Conservation (phyloP, 495 filamentous ascomycete species). For the Annulohypoxylon bovei region DNA sequence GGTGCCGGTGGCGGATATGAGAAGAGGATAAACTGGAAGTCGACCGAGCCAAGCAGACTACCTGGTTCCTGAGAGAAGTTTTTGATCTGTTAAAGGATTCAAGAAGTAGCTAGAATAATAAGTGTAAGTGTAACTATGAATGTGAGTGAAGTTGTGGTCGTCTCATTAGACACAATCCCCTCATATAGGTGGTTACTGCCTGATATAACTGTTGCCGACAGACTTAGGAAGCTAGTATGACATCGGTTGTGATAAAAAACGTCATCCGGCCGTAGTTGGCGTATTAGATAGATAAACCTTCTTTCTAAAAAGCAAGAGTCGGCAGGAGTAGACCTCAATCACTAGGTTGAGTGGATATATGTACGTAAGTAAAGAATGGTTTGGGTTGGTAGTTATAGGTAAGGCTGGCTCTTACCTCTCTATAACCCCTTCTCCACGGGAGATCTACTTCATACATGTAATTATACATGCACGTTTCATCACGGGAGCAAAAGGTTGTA, state of each 20-base stretch:
- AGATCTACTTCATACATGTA: background rate
- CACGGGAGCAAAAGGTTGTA: background rate
- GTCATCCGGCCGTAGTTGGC: background rate
- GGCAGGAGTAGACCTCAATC: background rate
- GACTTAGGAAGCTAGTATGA: background rate
- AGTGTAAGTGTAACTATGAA: background rate
- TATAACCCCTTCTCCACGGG: background rate
- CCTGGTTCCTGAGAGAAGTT: too few species aligned
- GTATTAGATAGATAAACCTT: background rate
- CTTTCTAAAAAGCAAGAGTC: background rate
- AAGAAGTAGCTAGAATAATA: too few species aligned
- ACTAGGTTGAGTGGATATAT: background rate
- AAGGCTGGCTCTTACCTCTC: background rate
- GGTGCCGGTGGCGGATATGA: background rate
- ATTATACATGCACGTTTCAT: background rate
- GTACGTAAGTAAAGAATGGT: background rate
- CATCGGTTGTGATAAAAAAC: background rate
- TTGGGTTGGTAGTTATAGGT: background rate
- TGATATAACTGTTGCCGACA: too few species aligned
- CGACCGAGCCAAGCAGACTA: too few species aligned
- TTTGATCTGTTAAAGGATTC: too few species aligned
- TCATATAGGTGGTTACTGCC: background rate
- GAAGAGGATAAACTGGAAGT: background rate
- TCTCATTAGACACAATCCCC: background rate
- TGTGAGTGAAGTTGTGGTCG: background rate